A percentile compares a stretch with the other conserved stretches of the same genome.
These are phyloP conservation scores for Ophiocordyceps camponoti-floridani DNA, from an alignment of 2,329 filamentous ascomycete genomes.

Conservation along the genomic window DNA sequence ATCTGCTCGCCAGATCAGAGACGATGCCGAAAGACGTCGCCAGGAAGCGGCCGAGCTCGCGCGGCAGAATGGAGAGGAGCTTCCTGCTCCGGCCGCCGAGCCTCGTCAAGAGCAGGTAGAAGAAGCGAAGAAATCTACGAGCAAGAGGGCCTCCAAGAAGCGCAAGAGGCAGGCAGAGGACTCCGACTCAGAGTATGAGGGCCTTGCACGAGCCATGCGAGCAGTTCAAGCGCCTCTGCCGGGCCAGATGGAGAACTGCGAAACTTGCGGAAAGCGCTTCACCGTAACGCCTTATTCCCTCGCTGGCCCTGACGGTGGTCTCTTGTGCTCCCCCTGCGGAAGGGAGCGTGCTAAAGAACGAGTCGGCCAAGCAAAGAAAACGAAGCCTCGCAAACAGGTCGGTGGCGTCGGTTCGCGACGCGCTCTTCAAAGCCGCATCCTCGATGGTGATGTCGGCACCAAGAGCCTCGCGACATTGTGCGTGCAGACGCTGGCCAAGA, in stretches of 20 bases:
- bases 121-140: constrained; percentile 34
- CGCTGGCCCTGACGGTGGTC: constrained; percentile 61
- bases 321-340: constrained; percentile 72
- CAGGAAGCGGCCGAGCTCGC: constrained; percentile 15
- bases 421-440: constrained; percentile 64
- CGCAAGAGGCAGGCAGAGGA: constrained; percentile 20
- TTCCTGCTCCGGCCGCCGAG: constrained; percentile 3
- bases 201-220: constrained; percentile 25
- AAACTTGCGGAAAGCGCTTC: constrained; percentile 70
- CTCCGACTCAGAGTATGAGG: constrained; percentile 18
- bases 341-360: constrained; percentile 52
- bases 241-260: constrained; percentile 80
- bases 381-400: constrained; percentile 27
- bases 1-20: constrained; percentile 36
- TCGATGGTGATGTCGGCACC: constrained; percentile 58
- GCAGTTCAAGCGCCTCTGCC: constrained; percentile 39
- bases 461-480: constrained; percentile 50
- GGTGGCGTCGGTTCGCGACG: constrained; percentile 45
- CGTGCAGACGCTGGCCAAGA: constrained; percentile 42
- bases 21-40: constrained; percentile 28
- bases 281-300: constrained; percentile 84
- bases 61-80: constrained; percentile 7
- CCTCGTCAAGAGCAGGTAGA: constrained; percentile 11
- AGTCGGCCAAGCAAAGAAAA: constrained; percentile 18
- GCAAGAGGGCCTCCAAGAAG: constrained; percentile 38